Evolutionary conservation across 177 flowering plant genomes (phyloP).

Genomic region (Vitis hybrid): DNA sequence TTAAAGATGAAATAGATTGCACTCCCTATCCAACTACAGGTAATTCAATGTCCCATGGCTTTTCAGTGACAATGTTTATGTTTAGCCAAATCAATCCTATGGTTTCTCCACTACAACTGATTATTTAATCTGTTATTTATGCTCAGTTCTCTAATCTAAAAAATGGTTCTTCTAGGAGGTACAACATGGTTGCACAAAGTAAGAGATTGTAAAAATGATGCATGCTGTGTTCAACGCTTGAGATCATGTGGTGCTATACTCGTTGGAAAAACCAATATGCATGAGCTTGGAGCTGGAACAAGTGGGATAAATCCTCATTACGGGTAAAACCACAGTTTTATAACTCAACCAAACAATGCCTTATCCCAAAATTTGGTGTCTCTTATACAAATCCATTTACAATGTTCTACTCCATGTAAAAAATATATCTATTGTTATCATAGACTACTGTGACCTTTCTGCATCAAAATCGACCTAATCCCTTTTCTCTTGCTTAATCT

Average conservation of each 20-base stretch:
- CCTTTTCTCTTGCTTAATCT: too few relatives aligned
- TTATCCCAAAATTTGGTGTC: background rate
- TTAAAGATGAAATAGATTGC: constrained; percentile 97
- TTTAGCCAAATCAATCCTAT: background rate
- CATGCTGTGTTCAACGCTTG: constrained; percentile 68
- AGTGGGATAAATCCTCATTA: constrained; percentile 98
- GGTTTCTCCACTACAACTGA: background rate
- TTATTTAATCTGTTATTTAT: background rate
- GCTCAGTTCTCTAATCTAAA: background rate
- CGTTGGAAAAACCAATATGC: constrained; percentile 97
- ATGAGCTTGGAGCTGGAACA: constrained; percentile 92
- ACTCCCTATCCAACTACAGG: constrained; percentile 96
- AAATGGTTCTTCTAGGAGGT: constrained; percentile 58
- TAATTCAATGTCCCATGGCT: constrained; percentile 13
- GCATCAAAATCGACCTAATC: too few relatives aligned
- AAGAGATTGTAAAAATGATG: constrained; percentile 70
- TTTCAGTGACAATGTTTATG: background rate
- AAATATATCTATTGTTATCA: too few relatives aligned
- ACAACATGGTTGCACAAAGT: constrained; percentile 86
- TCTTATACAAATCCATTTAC: background rate
- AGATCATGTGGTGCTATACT: constrained; percentile 84
- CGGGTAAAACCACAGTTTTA: constrained; percentile 52
- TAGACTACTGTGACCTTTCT: too few relatives aligned
- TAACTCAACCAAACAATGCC: background rate
- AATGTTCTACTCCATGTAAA: background rate